phyloP scores from a whole-genome alignment of 495 filamentous ascomycete genomes.

The Penicillium simplicissimum region DNA sequence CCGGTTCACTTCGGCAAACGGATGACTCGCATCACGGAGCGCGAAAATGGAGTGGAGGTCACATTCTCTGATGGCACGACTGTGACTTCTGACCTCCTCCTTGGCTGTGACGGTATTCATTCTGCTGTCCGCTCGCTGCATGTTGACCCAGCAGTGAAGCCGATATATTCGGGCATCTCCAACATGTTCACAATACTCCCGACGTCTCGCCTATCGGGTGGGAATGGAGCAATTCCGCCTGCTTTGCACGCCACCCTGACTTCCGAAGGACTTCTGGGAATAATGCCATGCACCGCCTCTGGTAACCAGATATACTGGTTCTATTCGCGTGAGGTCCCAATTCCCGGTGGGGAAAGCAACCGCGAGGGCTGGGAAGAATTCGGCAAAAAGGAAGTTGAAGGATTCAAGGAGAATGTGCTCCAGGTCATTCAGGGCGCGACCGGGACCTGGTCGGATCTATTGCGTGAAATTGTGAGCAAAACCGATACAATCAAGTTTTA shows the following conservation, averaged over 20 bases:
- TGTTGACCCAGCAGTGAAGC: background rate
- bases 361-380: slow-evolving; percentile 1
- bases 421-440: background rate
- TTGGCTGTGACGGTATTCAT: slow-evolving; percentile 8
- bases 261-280: background rate
- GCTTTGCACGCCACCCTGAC: slow-evolving; percentile 1
- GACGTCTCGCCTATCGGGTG: background rate
- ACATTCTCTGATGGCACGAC: slow-evolving; percentile 3
- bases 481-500: background rate
- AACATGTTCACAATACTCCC: slow-evolving; percentile 2
- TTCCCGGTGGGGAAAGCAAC: background rate
- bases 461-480: background rate
- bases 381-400: background rate
- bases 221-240: background rate
- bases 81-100: background rate
- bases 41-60: background rate
- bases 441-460: background rate
- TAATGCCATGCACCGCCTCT: background rate
- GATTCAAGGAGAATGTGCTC: background rate
- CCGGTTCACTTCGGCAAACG: background rate
- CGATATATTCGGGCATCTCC: slow-evolving; percentile 5
- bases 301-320: slow-evolving; percentile 4
- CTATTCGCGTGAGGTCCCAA: background rate
- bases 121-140: slow-evolving; percentile 4
- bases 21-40: background rate